Percentiles rank a stretch among this genome's conserved stretches.
phyloP scores from a whole-genome alignment of 2,329 filamentous ascomycete species.

The Colletotrichum shisoi region DNA sequence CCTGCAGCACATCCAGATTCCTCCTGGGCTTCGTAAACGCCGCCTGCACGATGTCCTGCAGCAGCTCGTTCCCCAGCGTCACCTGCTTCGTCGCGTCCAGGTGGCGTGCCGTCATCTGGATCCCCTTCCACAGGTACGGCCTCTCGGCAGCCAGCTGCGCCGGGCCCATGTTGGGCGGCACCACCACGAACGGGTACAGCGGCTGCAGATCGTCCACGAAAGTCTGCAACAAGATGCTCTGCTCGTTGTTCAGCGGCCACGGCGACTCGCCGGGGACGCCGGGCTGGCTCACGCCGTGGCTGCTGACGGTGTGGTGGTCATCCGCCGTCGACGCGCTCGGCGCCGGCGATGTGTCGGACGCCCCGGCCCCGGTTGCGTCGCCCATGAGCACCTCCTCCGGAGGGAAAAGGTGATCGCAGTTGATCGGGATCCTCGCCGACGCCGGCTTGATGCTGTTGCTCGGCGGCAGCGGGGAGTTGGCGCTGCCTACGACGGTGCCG shows the following conservation, averaged over 20 bases:
- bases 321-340: conserved; percentile 41
- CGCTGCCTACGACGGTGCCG: conserved; percentile 22
- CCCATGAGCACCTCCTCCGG: conserved; percentile 9
- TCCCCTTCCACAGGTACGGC: conserved; percentile 59
- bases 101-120: conserved; percentile 56
- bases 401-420: conserved; percentile 51
- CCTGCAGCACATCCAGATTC: conserved; percentile 58
- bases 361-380: neutral
- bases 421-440: conserved; percentile 39
- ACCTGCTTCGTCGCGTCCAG: conserved; percentile 56
- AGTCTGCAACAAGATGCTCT: conserved; percentile 50
- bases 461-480: conserved; percentile 24
- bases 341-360: conserved; percentile 24
- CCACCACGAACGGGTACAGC: conserved; percentile 57
- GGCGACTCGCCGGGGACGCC: conserved; percentile 43
- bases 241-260: conserved; percentile 56
- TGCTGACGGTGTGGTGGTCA: conserved; percentile 37
- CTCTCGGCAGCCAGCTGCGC: conserved; percentile 49
- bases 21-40: conserved; percentile 53
- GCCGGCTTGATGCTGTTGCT: conserved; percentile 26
- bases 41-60: conserved; percentile 54
- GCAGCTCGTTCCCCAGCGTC: conserved; percentile 54
- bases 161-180: conserved; percentile 50
- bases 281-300: conserved; percentile 19
- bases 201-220: conserved; percentile 49